Percentiles rank a stretch among this genome's conserved stretches.
phyloP scores from a whole-genome alignment of 768 basidiomycete genomes.

The Hypsizygus marmoreus region DNA sequence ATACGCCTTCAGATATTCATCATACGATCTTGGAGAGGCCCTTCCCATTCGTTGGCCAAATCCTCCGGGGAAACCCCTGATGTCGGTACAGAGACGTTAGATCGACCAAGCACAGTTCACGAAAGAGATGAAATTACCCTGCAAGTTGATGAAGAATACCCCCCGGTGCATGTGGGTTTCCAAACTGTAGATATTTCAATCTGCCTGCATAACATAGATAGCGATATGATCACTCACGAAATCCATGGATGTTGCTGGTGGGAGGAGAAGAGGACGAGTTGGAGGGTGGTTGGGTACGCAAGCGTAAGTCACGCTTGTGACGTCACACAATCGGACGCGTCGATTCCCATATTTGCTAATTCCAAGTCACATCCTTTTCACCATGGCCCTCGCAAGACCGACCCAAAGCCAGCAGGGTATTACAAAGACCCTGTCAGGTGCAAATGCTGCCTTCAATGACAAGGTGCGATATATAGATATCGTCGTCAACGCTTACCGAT shows the following conservation, averaged over 20 bases:
- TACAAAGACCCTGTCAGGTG: slow-evolving; percentile 49
- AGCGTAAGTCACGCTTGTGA: slow-evolving; percentile 35
- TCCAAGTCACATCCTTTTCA: slow-evolving; percentile 18
- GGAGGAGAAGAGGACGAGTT: not conserved
- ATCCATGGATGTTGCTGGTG: slow-evolving; percentile 34
- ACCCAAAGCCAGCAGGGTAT: slow-evolving; percentile 40
- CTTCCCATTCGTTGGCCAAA: slow-evolving; percentile 48
- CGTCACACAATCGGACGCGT: slow-evolving; percentile 34
- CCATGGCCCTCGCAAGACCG: slow-evolving; percentile 37
- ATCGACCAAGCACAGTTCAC: slow-evolving; percentile 7
- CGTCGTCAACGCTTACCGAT: slow-evolving; percentile 10
- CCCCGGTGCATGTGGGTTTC: slow-evolving; percentile 52
- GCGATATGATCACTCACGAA: slow-evolving; percentile 36
- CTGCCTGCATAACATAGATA: not conserved
- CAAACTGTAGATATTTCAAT: slow-evolving; percentile 33
- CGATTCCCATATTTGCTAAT: slow-evolving; percentile 13
- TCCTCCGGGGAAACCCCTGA: slow-evolving; percentile 56
- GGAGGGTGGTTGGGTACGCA: slow-evolving; percentile 18
- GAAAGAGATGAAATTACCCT: slow-evolving; percentile 30
- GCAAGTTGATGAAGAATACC: slow-evolving; percentile 69
- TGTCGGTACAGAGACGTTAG: slow-evolving; percentile 9
- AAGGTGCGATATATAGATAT: slow-evolving; percentile 51
- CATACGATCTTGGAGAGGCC: slow-evolving; percentile 74
- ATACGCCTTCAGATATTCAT: slow-evolving; percentile 93
- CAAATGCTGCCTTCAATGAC: slow-evolving; percentile 85